phyloP scores from a whole-genome alignment of 257 asterid species.

The Coffea canephora region DNA sequence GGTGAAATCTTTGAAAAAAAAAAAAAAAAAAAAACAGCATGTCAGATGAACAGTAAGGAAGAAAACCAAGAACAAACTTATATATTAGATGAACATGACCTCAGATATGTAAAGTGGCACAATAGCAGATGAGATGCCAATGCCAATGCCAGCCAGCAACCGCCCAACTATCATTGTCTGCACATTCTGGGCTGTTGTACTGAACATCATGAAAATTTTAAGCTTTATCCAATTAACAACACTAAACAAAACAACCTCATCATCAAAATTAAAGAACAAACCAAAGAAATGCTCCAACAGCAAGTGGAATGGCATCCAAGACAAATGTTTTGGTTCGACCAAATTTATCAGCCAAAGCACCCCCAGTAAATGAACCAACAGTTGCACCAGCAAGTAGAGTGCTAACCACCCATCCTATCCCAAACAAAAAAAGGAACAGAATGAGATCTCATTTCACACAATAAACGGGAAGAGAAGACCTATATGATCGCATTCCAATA shows the following conservation, averaged over 20 bases:
- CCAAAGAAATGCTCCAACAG: conserved; percentile 90
- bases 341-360: conserved; percentile 88
- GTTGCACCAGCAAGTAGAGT: conserved; percentile 96
- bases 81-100: conserved; percentile 38
- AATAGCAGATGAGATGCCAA: conserved; percentile 91
- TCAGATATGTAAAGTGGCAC: conserved; percentile 99
- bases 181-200: conserved; percentile 74
- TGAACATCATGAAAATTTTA: conserved; percentile 30
- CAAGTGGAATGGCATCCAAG: conserved; percentile 87
- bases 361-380: conserved; percentile 95
- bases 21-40: neutral
- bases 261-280: conserved; percentile 30
- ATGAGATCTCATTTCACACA: conserved; percentile 18
- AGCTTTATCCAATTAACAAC: conserved; percentile 11
- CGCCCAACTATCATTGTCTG: conserved; percentile 90
- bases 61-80: neutral
- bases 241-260: conserved; percentile 13
- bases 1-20: conserved; percentile 65
- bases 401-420: conserved; percentile 92
- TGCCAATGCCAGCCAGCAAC: conserved; percentile 82
- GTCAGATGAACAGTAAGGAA: conserved; percentile 27
- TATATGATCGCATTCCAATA: neutral
- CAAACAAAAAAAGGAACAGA: conserved; percentile 11
- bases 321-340: conserved; percentile 89
- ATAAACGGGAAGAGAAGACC: neutral